Evolutionary conservation across 1,139 yeast genomes (phyloP), one percentile per base, ranked within the genome.

Genomic region (Geotrichum australiense): DNA sequence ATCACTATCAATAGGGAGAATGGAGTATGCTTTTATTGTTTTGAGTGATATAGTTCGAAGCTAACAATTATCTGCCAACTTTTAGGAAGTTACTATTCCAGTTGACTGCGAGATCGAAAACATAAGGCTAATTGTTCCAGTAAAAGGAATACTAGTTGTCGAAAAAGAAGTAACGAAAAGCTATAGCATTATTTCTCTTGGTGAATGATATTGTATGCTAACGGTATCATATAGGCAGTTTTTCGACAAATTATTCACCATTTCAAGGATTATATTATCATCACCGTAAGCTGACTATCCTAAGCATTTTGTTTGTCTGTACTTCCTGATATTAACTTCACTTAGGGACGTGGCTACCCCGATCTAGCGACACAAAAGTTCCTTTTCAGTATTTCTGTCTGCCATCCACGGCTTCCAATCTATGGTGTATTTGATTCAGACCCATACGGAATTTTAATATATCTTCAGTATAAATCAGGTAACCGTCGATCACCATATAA

Each of bases 391-490:
- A 66, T 80, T 47, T 58, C 73, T 47, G 58, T 59, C 44, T 64
- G 68, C 41, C 69, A 71, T 54, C 80, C 71, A 0, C 60, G 55
- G 58, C 70, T 56, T 47, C 83, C 66, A 50, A 69, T 72, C 47
- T 71, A 60, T 59, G 74, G 69, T 3, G 47, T 69, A 22, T 68
- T 76, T 41, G 73, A 73, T 58, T 73, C 84, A 5, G 94, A 84
- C 55, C 77, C 85, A 0, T 76, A 78, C 58, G 94, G 94, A 0
- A 55, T 81, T 6, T 69, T 71, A 50, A 84, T 84, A 15, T 66
- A 73, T 49, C 62, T 67, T 26, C 70, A 63, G 15, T 75, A 70
- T 50, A 61, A 59, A 43, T 53, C 37, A 32, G 64, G 63, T 4
- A 47, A 58, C 35, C 35, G 41, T 12, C 37, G 48, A 38, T 51